Evolutionary conservation across 164 flowering plant genomes (phyloP), one percentile per base, ranked within the genome.

Genomic region (Aristolochia contorta): DNA sequence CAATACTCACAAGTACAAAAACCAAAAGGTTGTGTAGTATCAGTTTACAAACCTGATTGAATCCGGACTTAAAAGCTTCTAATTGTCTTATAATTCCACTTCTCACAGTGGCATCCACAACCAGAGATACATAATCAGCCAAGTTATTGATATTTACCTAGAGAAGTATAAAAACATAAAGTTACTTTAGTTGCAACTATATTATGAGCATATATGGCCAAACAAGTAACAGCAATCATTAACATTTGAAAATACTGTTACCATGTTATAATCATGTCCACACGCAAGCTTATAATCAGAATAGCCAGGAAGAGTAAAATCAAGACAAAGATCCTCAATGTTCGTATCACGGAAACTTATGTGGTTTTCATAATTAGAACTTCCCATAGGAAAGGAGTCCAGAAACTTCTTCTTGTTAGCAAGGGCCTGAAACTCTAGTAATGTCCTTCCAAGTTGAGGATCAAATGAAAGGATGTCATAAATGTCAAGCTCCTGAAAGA

Each of bases 271-370:
- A 59, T 75, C 79, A 52, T 56, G 46, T 10, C 62, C 77, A 30
- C 81, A 69, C 37, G 64, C 12, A 64, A 88, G 86, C 56, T 62
- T 47, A 66, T 81, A 86, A 67, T 88, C 88, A 54, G 93, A 82
- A 80, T 86, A 89, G 6, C 99, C 99, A 61, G 97, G 99, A 67
- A 94, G 84, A 50, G 89, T 74, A 75, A 91, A 94, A 70, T 91
- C 91, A 63, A 91, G 87, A 69, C 74, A 83, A 53, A 94, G 89
- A 67, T 91, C 97, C 77, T 88, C 97, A 68, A 94, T 82, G 60
- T 57, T 79, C 24, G 86, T 71, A 74, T 67, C 56, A 59, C 78
- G 70, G 60, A 82, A 81, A 69, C 74, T 43, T 30, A 69, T 58
- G 24, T 71, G 81, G 55, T 63, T 27, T 22, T 62, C 61, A 20